Evolutionary conservation across 2,329 filamentous ascomycete species (phyloP), one percentile per base, ranked within the genome.

Genomic region (Incumbomyces lentus): DNA sequence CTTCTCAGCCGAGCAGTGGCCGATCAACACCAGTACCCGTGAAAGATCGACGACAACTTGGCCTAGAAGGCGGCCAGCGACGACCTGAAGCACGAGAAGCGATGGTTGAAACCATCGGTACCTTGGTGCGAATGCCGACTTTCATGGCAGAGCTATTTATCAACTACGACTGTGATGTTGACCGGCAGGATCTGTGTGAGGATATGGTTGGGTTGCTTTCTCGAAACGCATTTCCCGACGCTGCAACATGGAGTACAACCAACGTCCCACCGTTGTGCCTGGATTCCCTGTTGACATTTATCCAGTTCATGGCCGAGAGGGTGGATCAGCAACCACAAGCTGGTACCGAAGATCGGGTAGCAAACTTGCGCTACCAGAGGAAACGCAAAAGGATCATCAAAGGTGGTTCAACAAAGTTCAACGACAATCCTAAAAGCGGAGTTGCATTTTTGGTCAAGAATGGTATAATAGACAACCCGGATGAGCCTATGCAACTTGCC

Each of bases 191-290:
- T 67, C 69, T 98, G 4, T 98, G 92, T 59, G 86, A 95, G 68
- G 93, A 98, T 60, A 84, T 96, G 76, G 80, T 98, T 50, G 90
- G 92, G 1, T 74, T 98, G 30, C 71, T 98, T 13, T 90, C 92
- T 16, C 79, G 92, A 49, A 98, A 95, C 62, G 92, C 92, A 2
- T 84, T 98, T 54, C 93, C 92, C 1, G 92, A 98, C 63, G 95
- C 92, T 7, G 92, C 90, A 5, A 95, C 89, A 5, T 98, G 92
- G 92, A 98, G 93, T 63, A 98, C 92, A 10, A 95, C 90, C 4
- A 98, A 94, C 61, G 93, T 98, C 1, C 92, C 92, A 13, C 92
- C 92, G 1, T 70, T 98, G 2, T 98, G 92, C 59, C 72, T 98
- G 17, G 92, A 98, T 66, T 88, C 92, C 8, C 71, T 98, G 10